Conservation (phyloP, 2,329 filamentous ascomycete genomes). For the Cordyceps cicadae region DNA sequence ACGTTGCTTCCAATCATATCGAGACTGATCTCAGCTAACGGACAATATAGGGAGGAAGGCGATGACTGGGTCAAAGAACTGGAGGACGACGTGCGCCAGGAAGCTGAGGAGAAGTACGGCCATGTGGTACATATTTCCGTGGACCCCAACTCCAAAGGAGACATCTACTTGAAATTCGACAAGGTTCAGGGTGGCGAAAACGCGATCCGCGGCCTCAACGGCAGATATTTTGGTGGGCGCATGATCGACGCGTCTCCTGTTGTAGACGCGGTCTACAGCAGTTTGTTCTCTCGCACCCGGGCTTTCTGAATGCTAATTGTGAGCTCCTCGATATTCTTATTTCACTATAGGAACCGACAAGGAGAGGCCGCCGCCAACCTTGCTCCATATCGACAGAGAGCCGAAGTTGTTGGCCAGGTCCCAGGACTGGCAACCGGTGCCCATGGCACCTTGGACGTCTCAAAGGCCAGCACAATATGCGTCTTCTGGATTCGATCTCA, state of each 20-base stretch:
- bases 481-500: neutral
- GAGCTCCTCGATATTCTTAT: conserved; percentile 7
- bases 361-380: neutral
- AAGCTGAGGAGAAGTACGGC: conserved; percentile 93
- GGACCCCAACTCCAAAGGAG: conserved; percentile 87
- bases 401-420: neutral
- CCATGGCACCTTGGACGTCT: neutral
- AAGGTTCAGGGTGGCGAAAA: conserved; percentile 92
- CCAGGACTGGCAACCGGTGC: neutral
- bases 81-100: conserved; percentile 83
- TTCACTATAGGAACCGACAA: conserved; percentile 8
- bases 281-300: conserved; percentile 80
- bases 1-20: conserved; percentile 34
- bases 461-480: neutral
- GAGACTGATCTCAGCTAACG: conserved; percentile 24
- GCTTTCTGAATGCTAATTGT: conserved; percentile 50
- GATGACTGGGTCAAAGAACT: conserved; percentile 88
- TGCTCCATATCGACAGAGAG: neutral
- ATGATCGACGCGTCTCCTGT: conserved; percentile 93
- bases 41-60: conserved; percentile 63
- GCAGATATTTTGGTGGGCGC: conserved; percentile 86
- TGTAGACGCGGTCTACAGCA: conserved; percentile 98
- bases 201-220: conserved; percentile 94
- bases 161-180: conserved; percentile 98
- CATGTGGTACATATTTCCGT: conserved; percentile 95